Percentiles rank a stretch among this genome's conserved stretches.
Evolutionary conservation across 2,329 filamentous ascomycete genomes (phyloP).

Genomic region (Biscogniauxia marginata): DNA sequence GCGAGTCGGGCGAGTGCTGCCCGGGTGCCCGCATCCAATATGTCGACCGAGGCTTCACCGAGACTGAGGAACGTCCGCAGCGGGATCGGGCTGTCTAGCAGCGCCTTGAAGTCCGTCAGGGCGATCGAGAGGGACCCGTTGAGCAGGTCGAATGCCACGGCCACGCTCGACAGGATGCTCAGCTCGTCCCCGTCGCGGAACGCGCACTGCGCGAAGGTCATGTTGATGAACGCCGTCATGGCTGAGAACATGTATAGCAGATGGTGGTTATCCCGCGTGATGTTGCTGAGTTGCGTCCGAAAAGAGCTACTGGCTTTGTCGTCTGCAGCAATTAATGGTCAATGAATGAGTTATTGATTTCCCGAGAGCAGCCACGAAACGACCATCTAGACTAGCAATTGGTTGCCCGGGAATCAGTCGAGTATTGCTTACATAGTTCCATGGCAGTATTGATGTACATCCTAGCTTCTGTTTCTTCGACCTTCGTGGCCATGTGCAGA

Average conservation of each 20-base stretch:
- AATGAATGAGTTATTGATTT: no score
- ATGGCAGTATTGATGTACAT: conserved; percentile 33
- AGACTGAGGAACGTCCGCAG: conserved; percentile 23
- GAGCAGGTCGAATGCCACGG: conserved; percentile 27
- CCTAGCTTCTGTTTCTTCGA: conserved; percentile 14
- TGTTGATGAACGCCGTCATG: conserved; percentile 28
- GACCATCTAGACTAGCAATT: no score
- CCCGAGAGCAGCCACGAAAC: no score
- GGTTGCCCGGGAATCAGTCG: no score
- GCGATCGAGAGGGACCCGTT: conserved; percentile 27
- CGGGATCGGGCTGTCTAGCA: conserved; percentile 26
- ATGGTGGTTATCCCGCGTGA: conserved; percentile 30
- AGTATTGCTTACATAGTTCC: conserved; percentile 28
- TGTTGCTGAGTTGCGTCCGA: conserved; percentile 27
- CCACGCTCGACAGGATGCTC: conserved; percentile 21
- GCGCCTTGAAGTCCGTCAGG: conserved; percentile 21
- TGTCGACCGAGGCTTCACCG: conserved; percentile 19
- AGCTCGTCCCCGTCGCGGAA: conserved; percentile 14
- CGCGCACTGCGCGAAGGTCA: conserved; percentile 28
- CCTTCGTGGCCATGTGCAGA: conserved; percentile 31
- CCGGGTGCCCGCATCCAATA: conserved; percentile 19
- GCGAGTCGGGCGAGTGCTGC: conserved; percentile 22
- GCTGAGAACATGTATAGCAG: conserved; percentile 33
- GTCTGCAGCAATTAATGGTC: no score
- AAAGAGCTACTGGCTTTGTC: conserved; percentile 33